A percentile compares a stretch with the other conserved stretches of the same genome.
phyloP scores from a whole-genome alignment of 495 filamentous ascomycete species.

The Neurospora tetraspora region DNA sequence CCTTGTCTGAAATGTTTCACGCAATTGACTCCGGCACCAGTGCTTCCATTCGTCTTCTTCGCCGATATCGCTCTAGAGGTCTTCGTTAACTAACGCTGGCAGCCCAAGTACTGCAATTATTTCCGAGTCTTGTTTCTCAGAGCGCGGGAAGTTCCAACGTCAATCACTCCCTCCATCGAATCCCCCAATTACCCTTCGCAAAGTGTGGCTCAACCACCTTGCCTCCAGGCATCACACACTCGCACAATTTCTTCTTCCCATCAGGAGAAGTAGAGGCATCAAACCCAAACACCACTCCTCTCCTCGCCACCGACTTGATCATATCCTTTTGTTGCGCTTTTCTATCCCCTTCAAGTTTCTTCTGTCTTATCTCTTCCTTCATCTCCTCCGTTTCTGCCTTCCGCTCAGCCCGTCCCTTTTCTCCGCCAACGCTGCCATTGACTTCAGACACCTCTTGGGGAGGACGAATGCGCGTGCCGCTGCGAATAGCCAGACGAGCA shows the following conservation, averaged over 20 bases:
- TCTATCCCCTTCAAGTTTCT: slow-evolving; percentile 9
- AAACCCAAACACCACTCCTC: slow-evolving; percentile 39
- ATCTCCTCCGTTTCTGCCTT: slow-evolving; percentile 27
- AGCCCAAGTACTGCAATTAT: no score
- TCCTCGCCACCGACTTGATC: slow-evolving; percentile 31
- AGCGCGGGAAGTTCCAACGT: no score
- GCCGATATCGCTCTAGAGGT: no score
- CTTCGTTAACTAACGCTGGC: no score
- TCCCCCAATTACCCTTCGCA: slow-evolving; percentile 40
- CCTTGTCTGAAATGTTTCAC: no score
- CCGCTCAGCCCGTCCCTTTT: slow-evolving; percentile 32
- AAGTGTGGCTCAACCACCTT: slow-evolving; percentile 33
- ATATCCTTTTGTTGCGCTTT: slow-evolving; percentile 28
- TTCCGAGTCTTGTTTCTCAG: no score
- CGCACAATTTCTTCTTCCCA: slow-evolving; percentile 7
- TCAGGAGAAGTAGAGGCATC: background rate
- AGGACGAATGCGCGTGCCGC: slow-evolving; percentile 21
- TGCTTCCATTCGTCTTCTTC: no score
- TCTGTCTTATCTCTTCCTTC: slow-evolving; percentile 22
- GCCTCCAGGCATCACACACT: slow-evolving; percentile 25
- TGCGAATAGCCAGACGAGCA: slow-evolving; percentile 4
- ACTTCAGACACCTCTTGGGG: slow-evolving; percentile 29
- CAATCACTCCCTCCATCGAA: slow-evolving; percentile 31
- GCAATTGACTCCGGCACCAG: no score
- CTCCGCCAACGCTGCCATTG: slow-evolving; percentile 34